phyloP scores from a whole-genome alignment of 2,329 filamentous ascomycete species.

The Colletotrichum magnum region DNA sequence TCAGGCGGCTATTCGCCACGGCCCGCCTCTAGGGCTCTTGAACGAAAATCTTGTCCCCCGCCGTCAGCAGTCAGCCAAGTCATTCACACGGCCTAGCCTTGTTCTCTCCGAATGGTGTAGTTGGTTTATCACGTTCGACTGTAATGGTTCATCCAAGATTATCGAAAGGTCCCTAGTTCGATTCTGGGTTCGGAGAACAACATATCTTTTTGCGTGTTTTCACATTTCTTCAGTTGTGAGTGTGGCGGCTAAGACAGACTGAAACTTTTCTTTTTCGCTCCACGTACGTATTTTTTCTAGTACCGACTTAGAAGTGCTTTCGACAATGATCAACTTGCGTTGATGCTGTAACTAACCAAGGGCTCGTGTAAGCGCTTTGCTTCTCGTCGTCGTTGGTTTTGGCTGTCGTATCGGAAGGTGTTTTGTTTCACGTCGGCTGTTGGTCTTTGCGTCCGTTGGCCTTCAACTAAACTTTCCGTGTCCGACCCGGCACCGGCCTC shows the following conservation, averaged over 20 bases:
- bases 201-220: not conserved
- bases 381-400: not conserved
- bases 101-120: conserved; percentile 25
- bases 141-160: conserved; percentile 32
- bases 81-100: conserved; percentile 17
- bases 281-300: not conserved
- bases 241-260: no score
- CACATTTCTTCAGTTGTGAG: no score
- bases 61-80: not conserved
- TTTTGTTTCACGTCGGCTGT: not conserved
- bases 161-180: conserved; percentile 36
- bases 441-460: not conserved
- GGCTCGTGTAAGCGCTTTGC: not conserved
- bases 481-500: conserved; percentile 2
- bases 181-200: conserved; percentile 25
- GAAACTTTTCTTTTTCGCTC: not conserved
- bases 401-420: not conserved
- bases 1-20: no score
- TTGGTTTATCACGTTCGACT: conserved; percentile 38
- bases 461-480: not conserved
- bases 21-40: no score
- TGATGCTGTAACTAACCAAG: no score
- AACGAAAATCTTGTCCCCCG: rapidly evolving
- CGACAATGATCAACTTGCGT: no score
- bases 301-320: not conserved